phyloP scores from a whole-genome alignment of 495 filamentous ascomycete genomes.

The Chaetomium fimeti region DNA sequence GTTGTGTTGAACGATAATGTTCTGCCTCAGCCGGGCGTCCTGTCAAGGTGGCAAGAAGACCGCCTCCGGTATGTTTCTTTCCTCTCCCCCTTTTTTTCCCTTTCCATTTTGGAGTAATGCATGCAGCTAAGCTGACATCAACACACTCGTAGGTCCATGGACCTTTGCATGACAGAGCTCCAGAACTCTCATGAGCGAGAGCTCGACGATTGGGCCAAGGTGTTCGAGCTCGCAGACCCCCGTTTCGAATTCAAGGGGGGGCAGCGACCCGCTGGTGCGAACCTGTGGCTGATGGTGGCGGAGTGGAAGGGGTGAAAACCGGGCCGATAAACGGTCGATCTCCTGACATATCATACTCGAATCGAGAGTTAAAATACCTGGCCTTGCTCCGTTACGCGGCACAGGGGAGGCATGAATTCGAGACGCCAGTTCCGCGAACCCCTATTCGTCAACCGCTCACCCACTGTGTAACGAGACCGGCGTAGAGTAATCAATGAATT shows the following conservation, averaged over 20 bases:
- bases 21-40: neutral
- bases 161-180: neutral
- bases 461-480: neutral
- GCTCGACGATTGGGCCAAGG: neutral
- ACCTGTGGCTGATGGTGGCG: neutral
- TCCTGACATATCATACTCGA: neutral
- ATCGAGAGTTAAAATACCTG: neutral
- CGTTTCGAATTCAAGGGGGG: neutral
- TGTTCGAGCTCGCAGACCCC: neutral
- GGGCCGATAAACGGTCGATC: neutral
- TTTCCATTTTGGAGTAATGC: no score
- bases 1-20: neutral
- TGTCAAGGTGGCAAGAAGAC: neutral
- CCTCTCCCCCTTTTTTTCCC: no score
- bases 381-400: neutral
- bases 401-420: neutral
- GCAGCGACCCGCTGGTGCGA: neutral
- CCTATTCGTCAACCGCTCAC: neutral
- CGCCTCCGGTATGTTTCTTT: neutral
- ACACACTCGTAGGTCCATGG: neutral
- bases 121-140: neutral
- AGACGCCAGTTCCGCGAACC: neutral
- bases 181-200: neutral
- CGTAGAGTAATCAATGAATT: neutral
- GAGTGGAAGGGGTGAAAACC: neutral